phyloP scores from a whole-genome alignment of 2,329 filamentous ascomycete species.

The Pyrenophora graminea region DNA sequence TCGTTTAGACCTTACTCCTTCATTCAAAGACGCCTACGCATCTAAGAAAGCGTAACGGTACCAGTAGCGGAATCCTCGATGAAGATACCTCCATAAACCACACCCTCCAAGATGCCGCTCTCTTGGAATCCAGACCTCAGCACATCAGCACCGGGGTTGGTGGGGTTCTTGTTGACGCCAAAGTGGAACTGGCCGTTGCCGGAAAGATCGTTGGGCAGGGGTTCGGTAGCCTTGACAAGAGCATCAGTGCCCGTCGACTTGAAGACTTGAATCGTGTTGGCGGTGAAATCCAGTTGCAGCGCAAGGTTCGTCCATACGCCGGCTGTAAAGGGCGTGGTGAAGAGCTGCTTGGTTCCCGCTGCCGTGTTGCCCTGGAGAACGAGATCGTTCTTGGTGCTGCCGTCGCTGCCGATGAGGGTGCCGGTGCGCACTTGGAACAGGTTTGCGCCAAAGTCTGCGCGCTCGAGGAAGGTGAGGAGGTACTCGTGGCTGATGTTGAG shows the following conservation, averaged over 20 bases:
- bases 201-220: conserved; percentile 18
- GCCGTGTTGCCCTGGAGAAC: conserved; percentile 17
- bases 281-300: conserved; percentile 18
- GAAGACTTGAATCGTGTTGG: conserved; percentile 24
- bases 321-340: conserved; percentile 13
- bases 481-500: conserved; percentile 25
- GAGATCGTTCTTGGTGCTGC: conserved; percentile 18
- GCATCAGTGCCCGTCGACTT: conserved; percentile 15
- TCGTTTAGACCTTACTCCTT: no score
- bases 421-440: conserved; percentile 19
- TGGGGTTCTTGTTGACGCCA: conserved; percentile 24
- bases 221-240: conserved; percentile 10
- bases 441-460: conserved; percentile 17
- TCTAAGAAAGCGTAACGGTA: conserved; percentile 10
- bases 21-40: no score
- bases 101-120: conserved; percentile 18
- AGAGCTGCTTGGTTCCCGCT: conserved; percentile 11
- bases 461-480: conserved; percentile 20
- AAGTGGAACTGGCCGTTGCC: conserved; percentile 23
- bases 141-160: conserved; percentile 15
- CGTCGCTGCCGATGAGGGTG: conserved; percentile 22
- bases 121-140: conserved; percentile 19
- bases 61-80: conserved; percentile 16
- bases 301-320: conserved; percentile 19
- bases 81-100: conserved; percentile 20